These are phyloP conservation scores for Pythium insidiosum DNA, from an alignment of 352 stramenopile genomes.

Conservation along the genomic window DNA sequence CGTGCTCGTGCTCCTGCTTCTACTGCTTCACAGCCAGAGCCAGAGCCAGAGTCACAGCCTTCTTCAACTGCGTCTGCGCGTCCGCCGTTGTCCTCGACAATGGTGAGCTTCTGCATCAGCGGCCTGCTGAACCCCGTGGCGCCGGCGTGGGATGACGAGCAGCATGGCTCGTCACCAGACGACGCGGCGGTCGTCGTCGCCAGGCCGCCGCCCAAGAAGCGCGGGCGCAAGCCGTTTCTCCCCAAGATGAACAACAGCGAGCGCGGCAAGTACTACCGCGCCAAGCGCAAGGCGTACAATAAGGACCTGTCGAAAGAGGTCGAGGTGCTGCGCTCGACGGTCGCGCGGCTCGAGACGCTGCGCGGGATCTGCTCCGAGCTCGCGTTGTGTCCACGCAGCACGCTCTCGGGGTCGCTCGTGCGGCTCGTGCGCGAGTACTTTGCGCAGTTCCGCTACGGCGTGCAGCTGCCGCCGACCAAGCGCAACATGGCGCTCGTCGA, in stretches of 20 bases:
- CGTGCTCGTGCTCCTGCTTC: no score
- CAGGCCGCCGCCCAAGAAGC: slow-evolving; percentile 35
- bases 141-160: no score
- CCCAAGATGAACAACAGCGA: slow-evolving; percentile 44
- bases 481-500: slow-evolving; percentile 22
- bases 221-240: slow-evolving; percentile 18
- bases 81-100: no score
- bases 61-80: no score
- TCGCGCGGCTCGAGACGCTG: slow-evolving; percentile 29
- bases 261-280: slow-evolving; percentile 50
- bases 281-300: slow-evolving; percentile 38
- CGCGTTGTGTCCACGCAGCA: slow-evolving; percentile 5
- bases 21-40: no score
- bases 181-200: no score
- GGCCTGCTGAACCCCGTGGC: no score
- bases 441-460: slow-evolving; percentile 45
- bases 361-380: slow-evolving; percentile 15
- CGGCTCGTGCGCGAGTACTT: slow-evolving; percentile 56
- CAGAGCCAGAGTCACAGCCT: no score
- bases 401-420: slow-evolving; percentile 17
- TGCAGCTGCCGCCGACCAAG: slow-evolving; percentile 20
- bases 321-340: slow-evolving; percentile 31
- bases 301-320: slow-evolving; percentile 32
- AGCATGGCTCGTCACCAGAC: no score
- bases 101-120: no score